Evolutionary conservation across 768 basidiomycete species (phyloP), one percentile per base, ranked within the genome.

Genomic region (Mrakia frigida): DNA sequence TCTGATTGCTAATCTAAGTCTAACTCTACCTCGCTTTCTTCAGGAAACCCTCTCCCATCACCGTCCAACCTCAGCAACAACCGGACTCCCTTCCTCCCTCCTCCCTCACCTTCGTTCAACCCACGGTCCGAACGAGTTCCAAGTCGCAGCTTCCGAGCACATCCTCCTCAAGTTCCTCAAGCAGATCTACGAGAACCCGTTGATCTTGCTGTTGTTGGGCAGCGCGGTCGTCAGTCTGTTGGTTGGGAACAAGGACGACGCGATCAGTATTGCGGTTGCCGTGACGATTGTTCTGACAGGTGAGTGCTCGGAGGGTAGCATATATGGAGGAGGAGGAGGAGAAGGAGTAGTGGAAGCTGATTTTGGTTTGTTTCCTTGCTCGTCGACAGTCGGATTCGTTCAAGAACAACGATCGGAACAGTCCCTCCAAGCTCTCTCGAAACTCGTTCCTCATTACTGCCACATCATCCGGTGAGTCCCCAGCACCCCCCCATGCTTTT

Each of bases 191-290:
- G 95, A 98, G 84, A 93, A 90, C 81, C 95, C 96, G 2, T 85
- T 98, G 4, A 97, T 96, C 81, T 85, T 98, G 33, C 86, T 98
- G 3, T 85, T 98, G 50, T 91, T 96, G 77, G 96, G 89, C 37
- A 97, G 94, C 82, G 94, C 95, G 0, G 85, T 88, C 25, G 89
- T 98, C 56, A 95, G 93, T 81, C 92, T 91, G 3, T 81, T 94
- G 68, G 92, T 98, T 89, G 96, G 96, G n/a, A 96, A 97, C 80
- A 84, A 92, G 50, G 94, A 98, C 82, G 95, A 98, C 81, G 95
- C 96, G 7, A 84, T 94, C 79, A 95, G 93, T 81, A 98, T 98
- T 78, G 90, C 91, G 1, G 87, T 96, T 14, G 95, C 95, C 37
- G 91, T 98, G 25, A 84, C 92, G 39, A 98, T 98, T 75, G 95